phyloP scores from a whole-genome alignment of 352 stramenopile genomes.

The Globisporangium iwayamae region DNA sequence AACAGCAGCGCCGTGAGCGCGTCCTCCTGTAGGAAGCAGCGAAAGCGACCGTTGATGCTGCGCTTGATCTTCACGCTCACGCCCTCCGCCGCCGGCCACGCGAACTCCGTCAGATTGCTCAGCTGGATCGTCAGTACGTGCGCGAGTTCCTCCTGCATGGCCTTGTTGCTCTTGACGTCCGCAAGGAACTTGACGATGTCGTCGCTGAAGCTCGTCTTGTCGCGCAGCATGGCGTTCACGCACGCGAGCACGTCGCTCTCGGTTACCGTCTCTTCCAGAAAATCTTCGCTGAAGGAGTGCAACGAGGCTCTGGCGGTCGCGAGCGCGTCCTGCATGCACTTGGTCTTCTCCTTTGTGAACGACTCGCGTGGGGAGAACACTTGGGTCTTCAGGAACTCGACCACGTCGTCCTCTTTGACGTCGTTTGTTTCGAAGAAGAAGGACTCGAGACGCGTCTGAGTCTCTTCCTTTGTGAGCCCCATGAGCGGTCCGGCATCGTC shows the following conservation, averaged over 20 bases:
- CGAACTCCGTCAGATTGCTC: slow-evolving; percentile 38
- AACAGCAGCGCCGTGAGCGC: slow-evolving; percentile 45
- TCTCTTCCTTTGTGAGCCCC: slow-evolving; percentile 33
- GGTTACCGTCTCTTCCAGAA: slow-evolving; percentile 21
- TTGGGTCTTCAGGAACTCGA: slow-evolving; percentile 28
- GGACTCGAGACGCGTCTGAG: slow-evolving; percentile 32
- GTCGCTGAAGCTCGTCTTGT: slow-evolving; percentile 28
- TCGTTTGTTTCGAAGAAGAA: slow-evolving; percentile 37
- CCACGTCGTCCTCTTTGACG: slow-evolving; percentile 31
- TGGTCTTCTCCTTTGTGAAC: slow-evolving; percentile 23
- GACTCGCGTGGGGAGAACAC: slow-evolving; percentile 29
- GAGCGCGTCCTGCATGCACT: slow-evolving; percentile 24
- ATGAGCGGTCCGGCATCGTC: slow-evolving; percentile 17
- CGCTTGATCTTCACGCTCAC: slow-evolving; percentile 35
- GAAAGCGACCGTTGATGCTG: slow-evolving; percentile 43
- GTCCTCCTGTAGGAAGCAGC: slow-evolving; percentile 40
- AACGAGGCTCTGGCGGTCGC: slow-evolving; percentile 16
- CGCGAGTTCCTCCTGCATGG: slow-evolving; percentile 35
- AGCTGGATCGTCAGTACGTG: slow-evolving; percentile 49
- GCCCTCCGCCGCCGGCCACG: slow-evolving; percentile 27
- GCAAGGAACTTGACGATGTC: slow-evolving; percentile 34
- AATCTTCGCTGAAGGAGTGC: slow-evolving; percentile 22
- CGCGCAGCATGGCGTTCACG: slow-evolving; percentile 27
- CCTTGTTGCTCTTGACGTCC: slow-evolving; percentile 27
- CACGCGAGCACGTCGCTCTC: slow-evolving; percentile 24